Base-by-base conservation (phyloP, 2,329 filamentous ascomycete genomes). In the Byssothecium circinans region DNA sequence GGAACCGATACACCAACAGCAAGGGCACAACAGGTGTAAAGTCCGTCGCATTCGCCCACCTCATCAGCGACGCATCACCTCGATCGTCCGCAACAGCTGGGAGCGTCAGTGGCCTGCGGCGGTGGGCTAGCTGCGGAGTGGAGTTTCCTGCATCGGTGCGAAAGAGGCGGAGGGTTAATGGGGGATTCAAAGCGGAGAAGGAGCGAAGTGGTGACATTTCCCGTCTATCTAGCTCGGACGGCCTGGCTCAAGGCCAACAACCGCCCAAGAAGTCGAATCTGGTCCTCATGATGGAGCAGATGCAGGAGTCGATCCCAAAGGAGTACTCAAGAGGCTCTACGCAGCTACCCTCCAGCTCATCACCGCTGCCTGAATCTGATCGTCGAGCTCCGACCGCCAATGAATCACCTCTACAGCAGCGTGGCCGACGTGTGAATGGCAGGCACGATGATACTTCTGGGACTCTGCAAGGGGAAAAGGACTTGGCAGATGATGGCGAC, bases 91-190 rank as follows among this genome's bases (percentile, higher is more conserved):
- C 73, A 11, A 74, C 72, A 22, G 71, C 71, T 10, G 77, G 76
- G 47, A 75, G 71, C 49, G 72, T 76, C 17, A 69, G 67, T 47
- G 75, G 75, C 2, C 62, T 79, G 39, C 65, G 76, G 40, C 62
- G 77, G 51, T 79, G 76, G 76, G 74, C 74, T 20, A 79, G 77
- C 57, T 78, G 76, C 45, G 76, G 76, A 10, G 68, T 75, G 8
- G 75, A 78, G 46, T 79, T 75, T 61, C 76, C 76, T 8, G 60
- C 64, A 11, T 73, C 71, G 8, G 64, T 54, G 52, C 62, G 60
- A 57, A 79, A 78, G 61, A 67, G 68, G 42, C 61, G 72, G 44
- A 70, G 68, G 43, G 71, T 64, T 2, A 64, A 56, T 33, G 65
- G 68, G 7, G 55, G 60, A 3, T 68, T 73, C 25, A 57, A 68